phyloP scores from a whole-genome alignment of 2,329 filamentous ascomycete genomes.

The Apiospora kogelbergensis region DNA sequence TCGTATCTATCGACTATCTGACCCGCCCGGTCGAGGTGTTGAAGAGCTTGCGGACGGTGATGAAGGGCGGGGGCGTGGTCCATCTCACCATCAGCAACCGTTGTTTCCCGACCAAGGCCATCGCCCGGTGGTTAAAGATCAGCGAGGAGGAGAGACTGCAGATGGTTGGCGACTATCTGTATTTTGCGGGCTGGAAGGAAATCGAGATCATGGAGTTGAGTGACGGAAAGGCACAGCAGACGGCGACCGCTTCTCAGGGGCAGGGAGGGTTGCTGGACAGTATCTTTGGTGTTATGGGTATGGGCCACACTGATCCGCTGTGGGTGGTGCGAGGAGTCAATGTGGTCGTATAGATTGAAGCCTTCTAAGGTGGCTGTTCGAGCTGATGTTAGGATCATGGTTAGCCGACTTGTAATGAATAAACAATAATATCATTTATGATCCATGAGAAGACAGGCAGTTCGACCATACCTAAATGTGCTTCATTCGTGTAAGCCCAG shows the following conservation, averaged over 20 bases:
- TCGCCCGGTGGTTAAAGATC: constrained; percentile 10
- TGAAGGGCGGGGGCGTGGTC: neutral
- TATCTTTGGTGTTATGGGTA: neutral
- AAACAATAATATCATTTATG: neutral
- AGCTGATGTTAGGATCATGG: too few relatives aligned
- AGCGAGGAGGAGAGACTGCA: constrained; percentile 12
- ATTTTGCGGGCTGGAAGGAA: constrained; percentile 13
- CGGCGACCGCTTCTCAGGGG: neutral
- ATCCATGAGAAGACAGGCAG: neutral
- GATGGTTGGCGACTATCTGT: constrained; percentile 14
- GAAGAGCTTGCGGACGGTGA: constrained; percentile 4
- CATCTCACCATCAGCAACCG: constrained; percentile 13
- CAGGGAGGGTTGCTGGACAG: neutral
- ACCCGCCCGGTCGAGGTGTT: constrained; percentile 10
- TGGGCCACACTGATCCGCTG: neutral
- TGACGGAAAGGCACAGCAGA: neutral
- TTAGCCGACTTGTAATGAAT: too few relatives aligned
- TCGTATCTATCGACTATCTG: constrained; percentile 14
- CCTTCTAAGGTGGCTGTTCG: neutral
- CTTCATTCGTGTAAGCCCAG: neutral
- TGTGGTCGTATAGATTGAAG: neutral
- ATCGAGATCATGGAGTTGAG: constrained; percentile 14
- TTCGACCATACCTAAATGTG: neutral
- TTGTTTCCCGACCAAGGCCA: constrained; percentile 14
- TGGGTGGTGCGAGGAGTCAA: neutral